phyloP scores from a whole-genome alignment of 2,329 filamentous ascomycete genomes.

The Didymella arachidicola region DNA sequence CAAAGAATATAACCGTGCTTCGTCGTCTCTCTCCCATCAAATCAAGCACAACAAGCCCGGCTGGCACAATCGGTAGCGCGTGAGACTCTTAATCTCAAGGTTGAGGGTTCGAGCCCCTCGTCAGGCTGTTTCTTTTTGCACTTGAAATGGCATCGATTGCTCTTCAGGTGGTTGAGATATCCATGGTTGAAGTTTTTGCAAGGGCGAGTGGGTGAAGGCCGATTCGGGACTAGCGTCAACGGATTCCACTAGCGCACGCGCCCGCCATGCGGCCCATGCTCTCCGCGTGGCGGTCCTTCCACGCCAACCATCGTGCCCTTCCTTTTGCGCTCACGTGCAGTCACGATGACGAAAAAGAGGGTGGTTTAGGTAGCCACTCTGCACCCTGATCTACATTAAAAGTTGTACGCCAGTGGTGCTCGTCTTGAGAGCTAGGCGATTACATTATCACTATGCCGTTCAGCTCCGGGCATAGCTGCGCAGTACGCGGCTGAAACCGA shows the following conservation, averaged over 20 bases:
- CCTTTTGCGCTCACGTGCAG: not conserved
- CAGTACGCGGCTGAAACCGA: no score
- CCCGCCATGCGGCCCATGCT: no score
- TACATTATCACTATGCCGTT: not conserved
- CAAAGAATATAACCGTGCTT: not conserved
- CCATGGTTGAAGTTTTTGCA: constrained; percentile 1
- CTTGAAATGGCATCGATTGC: not conserved
- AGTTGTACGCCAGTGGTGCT: not conserved
- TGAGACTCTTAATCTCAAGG: constrained; percentile 39
- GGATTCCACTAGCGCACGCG: no score
- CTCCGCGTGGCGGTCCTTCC: not conserved
- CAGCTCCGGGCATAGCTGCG: no score
- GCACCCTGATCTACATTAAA: not conserved
- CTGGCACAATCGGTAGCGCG: constrained; percentile 39
- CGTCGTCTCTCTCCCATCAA: not conserved
- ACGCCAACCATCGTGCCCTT: not conserved
- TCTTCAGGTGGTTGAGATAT: not conserved
- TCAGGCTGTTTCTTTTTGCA: constrained; percentile 24
- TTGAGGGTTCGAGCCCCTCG: constrained; percentile 61
- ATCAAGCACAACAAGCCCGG: constrained; percentile 27
- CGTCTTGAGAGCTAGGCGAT: not conserved
- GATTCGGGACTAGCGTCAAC: no score
- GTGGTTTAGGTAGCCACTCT: no score
- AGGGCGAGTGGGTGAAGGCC: not conserved
- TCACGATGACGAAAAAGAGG: no score